phyloP scores from a whole-genome alignment of 345 rosid species.

The Toxicodendron radicans region DNA sequence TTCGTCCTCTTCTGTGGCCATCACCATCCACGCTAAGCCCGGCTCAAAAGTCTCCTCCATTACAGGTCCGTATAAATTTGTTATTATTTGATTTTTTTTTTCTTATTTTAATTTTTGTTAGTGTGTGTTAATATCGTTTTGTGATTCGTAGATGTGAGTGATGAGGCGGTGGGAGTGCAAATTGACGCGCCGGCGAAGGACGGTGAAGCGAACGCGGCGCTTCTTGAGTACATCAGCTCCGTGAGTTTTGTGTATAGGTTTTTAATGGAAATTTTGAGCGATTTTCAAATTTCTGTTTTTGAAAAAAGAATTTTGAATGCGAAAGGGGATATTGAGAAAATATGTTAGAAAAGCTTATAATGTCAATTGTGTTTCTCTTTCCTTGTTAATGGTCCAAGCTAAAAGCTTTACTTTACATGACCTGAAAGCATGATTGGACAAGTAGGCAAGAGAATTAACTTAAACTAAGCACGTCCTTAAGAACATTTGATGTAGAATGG shows the following conservation, averaged over 20 bases:
- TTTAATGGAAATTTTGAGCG: not conserved
- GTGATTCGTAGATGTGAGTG: constrained; percentile 56
- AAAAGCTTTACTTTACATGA: too few relatives aligned
- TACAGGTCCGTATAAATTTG: constrained; percentile 50
- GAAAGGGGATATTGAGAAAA: too few relatives aligned
- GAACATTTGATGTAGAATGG: not conserved
- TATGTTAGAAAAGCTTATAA: too few relatives aligned
- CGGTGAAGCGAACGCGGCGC: constrained; percentile 92
- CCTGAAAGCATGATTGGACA: too few relatives aligned
- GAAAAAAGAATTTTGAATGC: too few relatives aligned
- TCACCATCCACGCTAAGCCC: constrained; percentile 95
- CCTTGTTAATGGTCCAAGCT: too few relatives aligned
- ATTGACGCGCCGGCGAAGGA: constrained; percentile 94
- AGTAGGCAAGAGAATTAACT: too few relatives aligned
- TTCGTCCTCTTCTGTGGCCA: constrained; percentile 78
- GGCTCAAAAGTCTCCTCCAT: constrained; percentile 86
- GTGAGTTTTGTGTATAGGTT: constrained; percentile 34
- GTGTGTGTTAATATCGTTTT: constrained; percentile 4
- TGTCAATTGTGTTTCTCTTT: too few relatives aligned
- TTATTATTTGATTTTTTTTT: not conserved
- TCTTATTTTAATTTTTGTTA: not conserved
- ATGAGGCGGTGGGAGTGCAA: constrained; percentile 80
- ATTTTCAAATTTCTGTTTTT: too few relatives aligned
- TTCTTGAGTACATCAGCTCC: constrained; percentile 82
- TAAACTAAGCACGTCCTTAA: too few relatives aligned